Percentiles rank a stretch among this genome's conserved stretches.
These are phyloP conservation scores for Scutellaria barbata DNA, from an alignment of 257 asterid genomes.

Conservation along the genomic window DNA sequence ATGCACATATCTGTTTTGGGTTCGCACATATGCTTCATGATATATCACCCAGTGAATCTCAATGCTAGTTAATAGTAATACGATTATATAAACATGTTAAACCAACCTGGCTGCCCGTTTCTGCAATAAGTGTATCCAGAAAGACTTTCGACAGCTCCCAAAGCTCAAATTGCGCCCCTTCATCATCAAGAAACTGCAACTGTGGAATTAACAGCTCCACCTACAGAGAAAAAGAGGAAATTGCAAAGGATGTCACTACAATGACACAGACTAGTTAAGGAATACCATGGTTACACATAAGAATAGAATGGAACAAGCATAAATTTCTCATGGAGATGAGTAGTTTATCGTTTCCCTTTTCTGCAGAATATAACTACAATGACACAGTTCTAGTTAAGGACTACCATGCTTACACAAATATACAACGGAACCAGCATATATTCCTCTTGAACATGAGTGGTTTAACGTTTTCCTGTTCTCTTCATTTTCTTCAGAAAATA, in stretches of 20 bases:
- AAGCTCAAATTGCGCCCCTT: constrained; percentile 95
- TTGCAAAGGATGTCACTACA: not conserved
- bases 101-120: constrained; percentile 79
- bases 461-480: not conserved
- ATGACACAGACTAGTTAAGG: not conserved
- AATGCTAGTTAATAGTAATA: constrained; percentile 16
- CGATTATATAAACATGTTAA: constrained; percentile 11
- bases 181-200: constrained; percentile 90
- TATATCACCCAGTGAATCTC: not conserved
- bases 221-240: constrained; percentile 43
- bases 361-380: not conserved
- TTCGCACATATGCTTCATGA: not conserved
- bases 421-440: not conserved
- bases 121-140: constrained; percentile 75
- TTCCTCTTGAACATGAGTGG: constrained; percentile 14
- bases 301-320: not conserved
- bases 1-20: not conserved
- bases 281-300: not conserved
- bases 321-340: constrained; percentile 12
- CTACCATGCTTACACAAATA: not conserved
- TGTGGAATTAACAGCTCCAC: constrained; percentile 95
- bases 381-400: not conserved
- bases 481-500: not conserved
- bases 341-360: not conserved
- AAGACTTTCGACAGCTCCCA: constrained; percentile 84